Percentiles rank a stretch among this genome's conserved stretches.
Evolutionary conservation across 2,329 filamentous ascomycete genomes (phyloP).

Genomic region (Parascedosporium putredinis): DNA sequence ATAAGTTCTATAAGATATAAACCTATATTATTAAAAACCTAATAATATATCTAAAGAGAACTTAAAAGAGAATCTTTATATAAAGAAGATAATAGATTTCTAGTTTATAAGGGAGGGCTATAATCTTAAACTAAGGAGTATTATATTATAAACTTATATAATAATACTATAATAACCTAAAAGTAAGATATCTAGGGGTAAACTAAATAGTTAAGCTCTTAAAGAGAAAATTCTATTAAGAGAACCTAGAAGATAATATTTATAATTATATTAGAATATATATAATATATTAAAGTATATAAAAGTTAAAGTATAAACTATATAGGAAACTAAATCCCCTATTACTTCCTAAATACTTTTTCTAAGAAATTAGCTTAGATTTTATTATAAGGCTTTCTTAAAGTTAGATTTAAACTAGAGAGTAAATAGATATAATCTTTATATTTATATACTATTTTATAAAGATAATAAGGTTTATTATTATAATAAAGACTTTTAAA

Average conservation of each 20-base stretch:
- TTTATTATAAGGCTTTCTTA: neutral
- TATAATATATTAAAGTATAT: neutral
- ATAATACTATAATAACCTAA: neutral
- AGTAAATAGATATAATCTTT: neutral
- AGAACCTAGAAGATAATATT: neutral
- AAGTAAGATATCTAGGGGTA: neutral
- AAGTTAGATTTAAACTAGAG: neutral
- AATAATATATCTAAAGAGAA: neutral
- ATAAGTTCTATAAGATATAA: neutral
- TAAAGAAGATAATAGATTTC: neutral
- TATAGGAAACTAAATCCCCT: neutral
- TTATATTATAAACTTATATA: neutral
- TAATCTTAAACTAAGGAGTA: neutral
- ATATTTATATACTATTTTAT: neutral
- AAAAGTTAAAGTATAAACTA: neutral
- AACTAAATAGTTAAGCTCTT: neutral
- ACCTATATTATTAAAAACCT: neutral
- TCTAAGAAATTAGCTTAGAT: neutral
- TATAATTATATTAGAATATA: slow-evolving; percentile 1
- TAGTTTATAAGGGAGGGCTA: neutral
- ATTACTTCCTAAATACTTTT: neutral
- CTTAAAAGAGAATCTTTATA: neutral
- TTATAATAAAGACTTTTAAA: neutral
- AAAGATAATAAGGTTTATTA: neutral
- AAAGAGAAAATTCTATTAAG: neutral